A percentile compares a stretch with the other conserved stretches of the same genome.
phyloP scores from a whole-genome alignment of 805 yeast species.

The Myxozyma neotropica region DNA sequence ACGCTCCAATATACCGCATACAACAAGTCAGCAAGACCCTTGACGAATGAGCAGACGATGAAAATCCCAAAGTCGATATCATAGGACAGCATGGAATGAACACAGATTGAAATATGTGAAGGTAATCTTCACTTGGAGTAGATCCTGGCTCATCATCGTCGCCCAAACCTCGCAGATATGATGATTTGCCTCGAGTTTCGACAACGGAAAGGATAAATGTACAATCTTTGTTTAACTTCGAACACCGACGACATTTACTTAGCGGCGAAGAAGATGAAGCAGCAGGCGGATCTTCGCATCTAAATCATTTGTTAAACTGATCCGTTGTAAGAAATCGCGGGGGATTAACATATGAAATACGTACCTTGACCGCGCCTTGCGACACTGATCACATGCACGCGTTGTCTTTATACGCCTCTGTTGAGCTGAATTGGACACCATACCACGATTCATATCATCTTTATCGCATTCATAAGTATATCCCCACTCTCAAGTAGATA shows the following conservation, averaged over 20 bases:
- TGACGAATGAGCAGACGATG: constrained; percentile 18
- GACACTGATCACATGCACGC: constrained; percentile 25
- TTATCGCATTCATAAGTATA: too few relatives aligned
- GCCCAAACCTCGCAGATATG: constrained; percentile 9
- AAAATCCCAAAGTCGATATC: constrained; percentile 12
- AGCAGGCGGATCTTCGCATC: constrained; percentile 26
- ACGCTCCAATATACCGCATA: constrained; percentile 25
- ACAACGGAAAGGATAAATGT: constrained; percentile 21
- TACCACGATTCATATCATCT: neutral
- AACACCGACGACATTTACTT: constrained; percentile 19
- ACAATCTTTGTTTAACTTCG: constrained; percentile 22
- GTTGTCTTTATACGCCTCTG: constrained; percentile 17
- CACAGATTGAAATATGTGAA: constrained; percentile 10
- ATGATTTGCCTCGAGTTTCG: constrained; percentile 24
- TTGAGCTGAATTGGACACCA: neutral
- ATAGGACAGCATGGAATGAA: constrained; percentile 20
- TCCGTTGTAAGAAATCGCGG: neutral
- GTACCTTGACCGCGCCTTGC: constrained; percentile 25
- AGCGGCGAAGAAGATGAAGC: constrained; percentile 6
- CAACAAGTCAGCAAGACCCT: constrained; percentile 15
- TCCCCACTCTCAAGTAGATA: too few relatives aligned
- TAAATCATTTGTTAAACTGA: neutral
- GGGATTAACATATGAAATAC: neutral
- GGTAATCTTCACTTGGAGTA: constrained; percentile 4
- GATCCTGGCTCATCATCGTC: constrained; percentile 4